Conservation (phyloP, 192 early-diverging fungal genomes). For the Coemansia nantahalensis region DNA sequence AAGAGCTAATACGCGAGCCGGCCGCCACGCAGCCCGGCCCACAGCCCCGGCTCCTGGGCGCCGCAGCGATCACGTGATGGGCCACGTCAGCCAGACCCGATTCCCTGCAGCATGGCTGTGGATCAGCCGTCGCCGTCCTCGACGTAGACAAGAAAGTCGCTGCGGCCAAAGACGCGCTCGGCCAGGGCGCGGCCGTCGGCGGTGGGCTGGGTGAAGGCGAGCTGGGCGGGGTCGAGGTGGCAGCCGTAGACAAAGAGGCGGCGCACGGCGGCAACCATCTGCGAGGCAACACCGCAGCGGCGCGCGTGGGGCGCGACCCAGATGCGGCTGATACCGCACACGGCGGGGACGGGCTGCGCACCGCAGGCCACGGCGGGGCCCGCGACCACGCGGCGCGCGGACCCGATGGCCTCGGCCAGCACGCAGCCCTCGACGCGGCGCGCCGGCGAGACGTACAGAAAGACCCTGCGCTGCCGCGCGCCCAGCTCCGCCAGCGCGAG, state of each 20-base stretch:
- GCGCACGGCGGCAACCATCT: slow-evolving; percentile 43
- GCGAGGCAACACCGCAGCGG: slow-evolving; percentile 39
- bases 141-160: slow-evolving; percentile 55
- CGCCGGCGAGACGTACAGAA: slow-evolving; percentile 30
- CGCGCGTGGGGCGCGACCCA: slow-evolving; percentile 54
- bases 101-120: too few relatives aligned
- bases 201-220: slow-evolving; percentile 60
- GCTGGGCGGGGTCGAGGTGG: slow-evolving; percentile 6
- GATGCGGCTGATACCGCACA: slow-evolving; percentile 57
- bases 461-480: slow-evolving; percentile 33
- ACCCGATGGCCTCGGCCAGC: slow-evolving; percentile 45
- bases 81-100: too few relatives aligned
- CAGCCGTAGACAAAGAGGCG: slow-evolving; percentile 50
- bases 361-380: slow-evolving; percentile 1
- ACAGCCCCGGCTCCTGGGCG: too few relatives aligned
- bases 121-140: slow-evolving; percentile 25
- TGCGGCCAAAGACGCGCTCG: slow-evolving; percentile 40
- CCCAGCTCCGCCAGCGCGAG: slow-evolving; percentile 16
- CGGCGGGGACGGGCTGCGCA: slow-evolving; percentile 8
- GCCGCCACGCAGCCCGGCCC: too few relatives aligned
- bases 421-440: slow-evolving; percentile 47
- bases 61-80: too few relatives aligned
- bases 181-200: slow-evolving; percentile 48
- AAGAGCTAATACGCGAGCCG: too few relatives aligned
- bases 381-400: slow-evolving; percentile 16